These are phyloP conservation scores for Gloeostereum incarnatum DNA, from an alignment of 768 basidiomycete species.

Conservation along the genomic window DNA sequence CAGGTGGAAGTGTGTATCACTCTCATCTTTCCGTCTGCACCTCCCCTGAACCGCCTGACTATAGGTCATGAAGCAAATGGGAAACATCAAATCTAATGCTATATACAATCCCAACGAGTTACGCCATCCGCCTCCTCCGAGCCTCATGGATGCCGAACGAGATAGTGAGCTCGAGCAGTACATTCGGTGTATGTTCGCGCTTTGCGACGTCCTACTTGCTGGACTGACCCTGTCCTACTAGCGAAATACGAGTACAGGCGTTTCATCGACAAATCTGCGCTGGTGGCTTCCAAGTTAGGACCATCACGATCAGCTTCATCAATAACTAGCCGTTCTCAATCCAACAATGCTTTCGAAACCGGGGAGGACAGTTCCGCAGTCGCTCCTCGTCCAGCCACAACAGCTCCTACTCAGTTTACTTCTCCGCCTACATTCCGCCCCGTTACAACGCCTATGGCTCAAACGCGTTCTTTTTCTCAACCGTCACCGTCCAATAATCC, in stretches of 20 bases:
- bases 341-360: slow-evolving; percentile 14
- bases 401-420: slow-evolving; percentile 8
- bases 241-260: slow-evolving; percentile 76
- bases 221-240: slow-evolving; percentile 17
- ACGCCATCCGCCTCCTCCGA: slow-evolving; percentile 75
- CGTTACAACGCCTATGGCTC: slow-evolving; percentile 10
- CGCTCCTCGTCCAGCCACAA: slow-evolving; percentile 7
- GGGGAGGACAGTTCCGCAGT: slow-evolving; percentile 2
- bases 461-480: slow-evolving; percentile 9
- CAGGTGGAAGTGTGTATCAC: slow-evolving; percentile 65
- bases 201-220: slow-evolving; percentile 2
- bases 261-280: slow-evolving; percentile 42
- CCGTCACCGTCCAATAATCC: slow-evolving; percentile 12
- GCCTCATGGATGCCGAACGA: slow-evolving; percentile 66
- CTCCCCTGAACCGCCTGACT: slow-evolving; percentile 3
- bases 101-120: slow-evolving; percentile 79
- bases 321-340: slow-evolving; percentile 13
- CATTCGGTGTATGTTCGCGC: slow-evolving; percentile 60
- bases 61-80: slow-evolving; percentile 72
- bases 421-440: slow-evolving; percentile 10
- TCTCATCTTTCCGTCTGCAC: slow-evolving; percentile 7
- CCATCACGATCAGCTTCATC: slow-evolving; percentile 30
- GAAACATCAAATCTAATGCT: slow-evolving; percentile 75
- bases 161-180: slow-evolving; percentile 89
- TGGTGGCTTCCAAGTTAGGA: slow-evolving; percentile 36